Percentiles rank a stretch among this genome's conserved stretches.
Evolutionary conservation across 257 asterid species (phyloP).

Genomic region (Jacaranda mimosifolia): DNA sequence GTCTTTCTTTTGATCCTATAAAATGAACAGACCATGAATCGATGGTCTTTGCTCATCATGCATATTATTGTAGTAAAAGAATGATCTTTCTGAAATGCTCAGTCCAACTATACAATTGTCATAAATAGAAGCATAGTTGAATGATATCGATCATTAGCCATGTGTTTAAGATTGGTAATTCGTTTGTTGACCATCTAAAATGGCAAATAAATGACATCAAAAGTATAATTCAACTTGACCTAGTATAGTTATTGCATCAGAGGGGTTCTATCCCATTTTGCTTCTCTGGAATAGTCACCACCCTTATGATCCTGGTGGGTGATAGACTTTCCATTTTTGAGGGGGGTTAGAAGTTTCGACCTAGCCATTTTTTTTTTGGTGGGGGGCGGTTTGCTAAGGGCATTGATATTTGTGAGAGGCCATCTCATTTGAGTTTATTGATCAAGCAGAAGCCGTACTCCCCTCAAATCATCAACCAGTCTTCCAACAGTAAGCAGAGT

Average conservation of each 20-base stretch:
- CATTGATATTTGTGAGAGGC: too few relatives aligned
- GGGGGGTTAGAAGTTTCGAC: background rate
- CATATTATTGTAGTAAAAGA: background rate
- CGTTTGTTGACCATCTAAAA: background rate
- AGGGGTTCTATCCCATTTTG: background rate
- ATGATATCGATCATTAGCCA: background rate
- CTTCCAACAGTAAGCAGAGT: slow-evolving; percentile 1
- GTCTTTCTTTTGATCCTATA: slow-evolving; percentile 5
- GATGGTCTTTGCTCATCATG: background rate
- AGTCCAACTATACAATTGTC: background rate
- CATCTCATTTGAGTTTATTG: too few relatives aligned
- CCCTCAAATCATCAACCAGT: background rate
- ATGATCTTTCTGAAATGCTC: background rate
- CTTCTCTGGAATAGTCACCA: background rate
- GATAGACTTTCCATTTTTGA: background rate
- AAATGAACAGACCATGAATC: slow-evolving; percentile 10
- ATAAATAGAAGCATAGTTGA: background rate
- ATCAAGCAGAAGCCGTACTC: background rate
- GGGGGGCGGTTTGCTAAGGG: too few relatives aligned
- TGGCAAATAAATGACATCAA: background rate
- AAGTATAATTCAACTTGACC: background rate
- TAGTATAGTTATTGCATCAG: background rate
- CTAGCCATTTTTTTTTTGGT: background rate
- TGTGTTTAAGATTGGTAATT: background rate
- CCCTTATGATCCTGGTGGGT: slow-evolving; percentile 3